Evolutionary conservation across 768 basidiomycete species (phyloP), one percentile per base, ranked within the genome.

Genomic region (Porphyrellus cyaneotinctus): DNA sequence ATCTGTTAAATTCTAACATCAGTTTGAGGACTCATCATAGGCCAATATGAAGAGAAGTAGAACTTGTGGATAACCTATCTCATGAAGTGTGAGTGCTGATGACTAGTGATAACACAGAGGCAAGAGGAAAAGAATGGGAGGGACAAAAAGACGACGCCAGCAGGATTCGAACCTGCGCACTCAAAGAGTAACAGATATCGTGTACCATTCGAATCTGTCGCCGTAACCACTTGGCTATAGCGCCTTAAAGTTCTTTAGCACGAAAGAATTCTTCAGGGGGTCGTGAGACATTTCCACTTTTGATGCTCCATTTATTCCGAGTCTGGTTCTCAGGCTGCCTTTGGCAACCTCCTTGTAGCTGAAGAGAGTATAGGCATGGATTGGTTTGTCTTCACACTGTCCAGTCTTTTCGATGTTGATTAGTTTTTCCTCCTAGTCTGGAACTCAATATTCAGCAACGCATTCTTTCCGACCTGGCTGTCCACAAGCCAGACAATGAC

Each of bases 191-290:
- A 69, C 70, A 69, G 68, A 69, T 69, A 48, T 62, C 64, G 55
- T 51, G 4, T 39, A 1, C 14, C 30, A 56, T 81, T 81, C 80
- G 76, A 83, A 82, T 83, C 81, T 81, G 76, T 82, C 82, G 82
- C 82, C 80, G 80, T 84, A 84, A 84, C 82, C 82, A 83, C 81
- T 83, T 81, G 80, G 82, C 81, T 82, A 82, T 83, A 81, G 80
- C 75, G 72, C 70, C 72, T 35, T 47, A n/a, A n/a, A n/a, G n/a
- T n/a, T n/a, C n/a, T n/a, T n/a, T n/a, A n/a, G n/a, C n/a, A n/a
- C n/a, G n/a, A n/a, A n/a, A n/a, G n/a, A n/a, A n/a, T n/a, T n/a
- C n/a, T n/a, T n/a, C n/a, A n/a, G n/a, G n/a, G n/a, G n/a, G n/a
- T n/a, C n/a, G n/a, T n/a, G n/a, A n/a, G n/a, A n/a, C n/a, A n/a